Base-by-base conservation (phyloP, 2,329 filamentous ascomycete species). In the Tolypocladium capitatum region DNA sequence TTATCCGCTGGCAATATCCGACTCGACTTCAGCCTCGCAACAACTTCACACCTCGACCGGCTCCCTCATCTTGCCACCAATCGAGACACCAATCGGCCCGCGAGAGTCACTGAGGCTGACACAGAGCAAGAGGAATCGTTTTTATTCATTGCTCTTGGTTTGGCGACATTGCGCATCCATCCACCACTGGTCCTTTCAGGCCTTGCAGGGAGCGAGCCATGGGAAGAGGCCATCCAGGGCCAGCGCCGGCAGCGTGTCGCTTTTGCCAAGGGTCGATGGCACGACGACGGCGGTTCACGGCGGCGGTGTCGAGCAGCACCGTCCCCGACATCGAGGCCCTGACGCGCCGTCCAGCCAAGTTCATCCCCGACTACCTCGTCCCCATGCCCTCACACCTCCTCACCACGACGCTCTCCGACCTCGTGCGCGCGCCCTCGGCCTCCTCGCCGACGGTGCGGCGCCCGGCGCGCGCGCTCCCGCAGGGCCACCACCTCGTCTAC, bases 401-500 rank as follows among this genome's bases (percentile, higher is more conserved):
- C 43, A 71, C 74, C 53, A 68, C 79, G 30, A 75, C 81, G 9
- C 73, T 91, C 1, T 60, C 65, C 43, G 76, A 79, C 54, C 71
- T 79, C 47, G 58, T 84, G 11, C 70, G 45, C 31, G 36, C 43
- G 50, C 36, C 1, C 47, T 2, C 48, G 51, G 28, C 30, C 45
- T 43, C 53, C 6, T 46, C 52, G 13, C 52, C 58, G 3, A 35
- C 14, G 5, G 46, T 55, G 46, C 45, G 53, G 5, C 53, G 54
- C 3, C 61, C 61, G n/a, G 48, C 61, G 1, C 41, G n/a, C 5
- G 42, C 61, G 4, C 66, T 84, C 7, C 80, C 83, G 0, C 72
- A 77, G 30, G 85, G 83, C 33, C 83, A 94, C 62, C 89, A 96
- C 63, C 73, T 95, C 33, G 80, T 91, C 53, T 94, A 94, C 69